Base-by-base conservation (phyloP, 2,329 filamentous ascomycete genomes). In the Emergomyces orientalis region DNA sequence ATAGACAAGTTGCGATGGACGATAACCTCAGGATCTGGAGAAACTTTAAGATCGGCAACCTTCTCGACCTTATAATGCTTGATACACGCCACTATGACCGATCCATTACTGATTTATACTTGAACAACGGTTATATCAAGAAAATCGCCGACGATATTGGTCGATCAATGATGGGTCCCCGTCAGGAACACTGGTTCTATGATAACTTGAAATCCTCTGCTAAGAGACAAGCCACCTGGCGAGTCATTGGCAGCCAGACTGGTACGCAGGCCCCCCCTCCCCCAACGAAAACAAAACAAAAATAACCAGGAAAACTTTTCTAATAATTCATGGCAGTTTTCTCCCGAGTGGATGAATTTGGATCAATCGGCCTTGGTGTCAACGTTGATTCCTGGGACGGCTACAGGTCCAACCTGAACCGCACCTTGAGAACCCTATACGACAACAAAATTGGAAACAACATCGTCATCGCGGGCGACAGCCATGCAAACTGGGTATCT, bases 131-230 rank as follows among this genome's bases (percentile, higher is more conserved):
- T 55, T 88, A 88, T 69, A 77, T 87, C 47, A 78, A 84, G 64
- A 68, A 77, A 1, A 87, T 90, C 63, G 83, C 80, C 22, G 82
- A 89, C 67, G 87, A 90, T 62, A 83, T 86, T 2, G 82, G 84
- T 3, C 82, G 88, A 4, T 83, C 82, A 0, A 76, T 91, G 67
- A 90, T 91, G 87, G 88, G 88, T 1, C 78, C 81, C 1, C 82
- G 83, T 8, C 88, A 91, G 71, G 88, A 91, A 72, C 82, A 84
- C 67, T 91, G 88, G 89, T 87, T 90, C 74, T 88, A 88, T 71
- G 79, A 80, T 49, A 75, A 79, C 47, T 75, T 89, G 9, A 79
- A 79, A 7, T 71, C 80, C 55, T 87, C 85, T 0, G 78, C 82
- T 19, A 69, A 82, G 19, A 82, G 88, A 30, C 85, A 85, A 25